phyloP scores from a whole-genome alignment of 768 basidiomycete species.

The Trametes sanguinea region DNA sequence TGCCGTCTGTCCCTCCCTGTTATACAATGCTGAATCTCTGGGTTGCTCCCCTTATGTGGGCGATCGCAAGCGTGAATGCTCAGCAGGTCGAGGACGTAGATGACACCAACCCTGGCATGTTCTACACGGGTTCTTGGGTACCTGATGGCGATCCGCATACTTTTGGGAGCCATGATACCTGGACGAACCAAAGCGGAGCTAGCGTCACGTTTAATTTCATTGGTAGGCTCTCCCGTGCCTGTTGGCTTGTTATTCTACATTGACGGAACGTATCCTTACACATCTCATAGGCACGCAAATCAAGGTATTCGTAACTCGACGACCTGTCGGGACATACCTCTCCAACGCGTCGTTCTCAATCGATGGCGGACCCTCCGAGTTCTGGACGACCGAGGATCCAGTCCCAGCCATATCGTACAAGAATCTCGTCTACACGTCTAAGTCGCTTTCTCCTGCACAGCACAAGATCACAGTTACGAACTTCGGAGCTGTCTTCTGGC shows the following conservation, averaged over 20 bases:
- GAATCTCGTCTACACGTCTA: conserved; percentile 15
- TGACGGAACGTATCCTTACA: neutral
- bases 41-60: neutral
- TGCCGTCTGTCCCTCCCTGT: neutral
- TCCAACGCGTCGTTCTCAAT: conserved; percentile 19
- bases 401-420: conserved; percentile 6
- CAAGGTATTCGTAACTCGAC: conserved; percentile 10
- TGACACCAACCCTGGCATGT: conserved; percentile 14
- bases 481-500: conserved; percentile 12
- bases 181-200: conserved; percentile 20
- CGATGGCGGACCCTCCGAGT: conserved; percentile 10
- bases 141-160: conserved; percentile 17
- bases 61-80: neutral
- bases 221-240: neutral
- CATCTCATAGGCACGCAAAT: conserved; percentile 10
- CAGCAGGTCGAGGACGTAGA: conserved; percentile 2
- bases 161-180: conserved; percentile 10
- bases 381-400: conserved; percentile 8
- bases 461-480: conserved; percentile 16
- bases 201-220: conserved; percentile 16
- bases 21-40: neutral
- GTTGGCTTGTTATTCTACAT: neutral
- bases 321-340: conserved; percentile 14
- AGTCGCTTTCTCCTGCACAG: conserved; percentile 6
- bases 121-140: conserved; percentile 15